Evolutionary conservation across 768 basidiomycete species (phyloP), one percentile per base, ranked within the genome.

Genomic region (Xanthoconium purpureum): DNA sequence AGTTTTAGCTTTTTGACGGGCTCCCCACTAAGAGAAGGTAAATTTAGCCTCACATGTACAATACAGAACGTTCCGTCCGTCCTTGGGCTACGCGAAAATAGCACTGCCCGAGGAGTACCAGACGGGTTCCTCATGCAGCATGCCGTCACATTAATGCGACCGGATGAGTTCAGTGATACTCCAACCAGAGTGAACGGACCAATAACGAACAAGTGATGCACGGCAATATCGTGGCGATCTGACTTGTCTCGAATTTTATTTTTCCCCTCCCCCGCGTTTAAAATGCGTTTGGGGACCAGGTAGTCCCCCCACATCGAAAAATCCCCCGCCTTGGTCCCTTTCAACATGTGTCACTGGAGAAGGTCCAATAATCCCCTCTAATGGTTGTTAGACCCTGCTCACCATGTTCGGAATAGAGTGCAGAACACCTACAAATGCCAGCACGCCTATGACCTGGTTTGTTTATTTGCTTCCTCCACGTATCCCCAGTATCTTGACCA

Each of bases 331-430:
- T 62, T 61, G 8, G 56, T 61, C 61, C 64, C 62, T 54, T 52
- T 56, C 56, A 55, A 64, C 54, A 90, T 91, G 89, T 91, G 89
- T 68, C 79, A 76, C 70, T 84, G 78, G 79, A 81, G 87, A 76
- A 85, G 87, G 89, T 89, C 59, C 65, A 79, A 48, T 46, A 24
- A 52, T 60, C 42, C 35, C 56, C 60, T 36, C 38, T 37, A 7
- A 51, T 10, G 50, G 56, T 66, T 53, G 50, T 59, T 39, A 61
- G 58, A 20, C 46, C 20, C 35, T 32, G 51, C 64, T 61, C 59
- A 56, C 40, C 40, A 29, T 20, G 35, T 44, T 52, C 49, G 45
- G 45, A 53, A 53, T 65, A 91, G 89, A 70, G 84, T 90, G 56
- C 81, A 81, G 64, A 79, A 86, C 62, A 78, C 74, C 37, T 91